Evolutionary conservation across 2,329 filamentous ascomycete genomes (phyloP).

Genomic region (Uncinocarpus reesii): DNA sequence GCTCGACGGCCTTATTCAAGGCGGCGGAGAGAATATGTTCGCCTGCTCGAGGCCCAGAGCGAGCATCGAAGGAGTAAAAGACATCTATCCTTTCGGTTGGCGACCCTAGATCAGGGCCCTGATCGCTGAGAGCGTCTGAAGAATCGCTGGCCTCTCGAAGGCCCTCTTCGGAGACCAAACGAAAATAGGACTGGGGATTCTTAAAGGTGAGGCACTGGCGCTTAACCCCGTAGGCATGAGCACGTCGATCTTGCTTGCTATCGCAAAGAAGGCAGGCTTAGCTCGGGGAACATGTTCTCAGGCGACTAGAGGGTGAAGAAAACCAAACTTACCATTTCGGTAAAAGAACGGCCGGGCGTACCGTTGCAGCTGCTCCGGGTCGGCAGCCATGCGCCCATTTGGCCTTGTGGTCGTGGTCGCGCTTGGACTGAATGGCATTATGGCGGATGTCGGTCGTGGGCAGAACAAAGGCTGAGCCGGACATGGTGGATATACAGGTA

Average conservation of each 20-base stretch:
- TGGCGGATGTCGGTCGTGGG: slow-evolving; percentile 45
- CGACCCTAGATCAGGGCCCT: slow-evolving; percentile 31
- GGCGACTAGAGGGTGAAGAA: background rate
- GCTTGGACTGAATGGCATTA: slow-evolving; percentile 41
- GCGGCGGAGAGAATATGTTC: slow-evolving; percentile 49
- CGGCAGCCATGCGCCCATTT: slow-evolving; percentile 34
- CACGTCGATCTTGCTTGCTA: background rate
- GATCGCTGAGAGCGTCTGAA: slow-evolving; percentile 19
- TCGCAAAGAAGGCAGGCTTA: background rate
- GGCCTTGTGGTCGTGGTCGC: slow-evolving; percentile 31
- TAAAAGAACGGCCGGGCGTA: background rate
- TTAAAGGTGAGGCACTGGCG: background rate
- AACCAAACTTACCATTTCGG: background rate
- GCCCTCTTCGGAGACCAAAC: slow-evolving; percentile 26
- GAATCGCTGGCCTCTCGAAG: slow-evolving; percentile 26
- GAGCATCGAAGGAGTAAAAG: slow-evolving; percentile 46
- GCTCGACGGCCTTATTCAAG: slow-evolving; percentile 48
- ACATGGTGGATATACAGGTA: slow-evolving; percentile 15
- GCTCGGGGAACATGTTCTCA: background rate
- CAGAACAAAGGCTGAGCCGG: slow-evolving; percentile 25
- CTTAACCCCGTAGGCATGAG: background rate
- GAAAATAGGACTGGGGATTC: slow-evolving; percentile 21
- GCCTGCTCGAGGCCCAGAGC: slow-evolving; percentile 42
- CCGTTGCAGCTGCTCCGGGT: background rate
- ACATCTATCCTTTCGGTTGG: slow-evolving; percentile 41